Base-by-base conservation (phyloP, 2,329 filamentous ascomycete genomes). In the Apiospora rasikravindrae region DNA sequence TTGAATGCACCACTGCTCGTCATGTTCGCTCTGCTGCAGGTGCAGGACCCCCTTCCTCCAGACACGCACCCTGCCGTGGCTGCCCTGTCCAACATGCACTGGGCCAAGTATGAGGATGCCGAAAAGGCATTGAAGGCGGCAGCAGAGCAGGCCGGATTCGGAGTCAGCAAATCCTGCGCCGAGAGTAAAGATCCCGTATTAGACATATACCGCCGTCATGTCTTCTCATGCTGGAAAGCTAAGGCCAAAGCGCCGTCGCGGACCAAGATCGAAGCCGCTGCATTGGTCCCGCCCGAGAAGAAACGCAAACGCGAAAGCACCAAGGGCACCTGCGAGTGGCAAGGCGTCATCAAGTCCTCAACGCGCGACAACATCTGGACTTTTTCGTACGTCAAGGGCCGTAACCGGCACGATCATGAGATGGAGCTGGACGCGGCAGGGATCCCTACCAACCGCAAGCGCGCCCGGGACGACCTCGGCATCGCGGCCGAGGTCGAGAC, bases 291-390 rank as follows among this genome's bases (percentile, higher is more conserved):
- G 22, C 47, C 29, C 29, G 68, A 69, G 33, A 69, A 69, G 68
- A 69, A 69, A 47, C 68, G 68, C 47, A 69, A 69, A n/a, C 68
- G 68, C 47, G 68, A 69, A 29, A 69, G 45, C 33, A 40, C 49
- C 33, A 69, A 69, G 47, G 68, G 68, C 47, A 69, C 68, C 26
- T 69, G 68, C 33, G 68, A 57, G 47, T 69, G 68, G 68, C 68
- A 69, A 26, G 47, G 68, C 10, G 68, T 69, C 29, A 47, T 69
- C 29, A 69, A 69, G 68, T 69, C 68, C 16, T 69, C 68, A 10
- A 69, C 68, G 22, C 68, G 68, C 68, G 68, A 69, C 68, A 69
- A 69, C 47, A 47, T 69, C 8, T 69, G 68, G 68, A 69, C 68
- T 4, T 69, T 69, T 5, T 47, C 68, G 6, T 69, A 69, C 19